Conservation (phyloP, 208 protist species). For the Angomonas ambiguus region DNA sequence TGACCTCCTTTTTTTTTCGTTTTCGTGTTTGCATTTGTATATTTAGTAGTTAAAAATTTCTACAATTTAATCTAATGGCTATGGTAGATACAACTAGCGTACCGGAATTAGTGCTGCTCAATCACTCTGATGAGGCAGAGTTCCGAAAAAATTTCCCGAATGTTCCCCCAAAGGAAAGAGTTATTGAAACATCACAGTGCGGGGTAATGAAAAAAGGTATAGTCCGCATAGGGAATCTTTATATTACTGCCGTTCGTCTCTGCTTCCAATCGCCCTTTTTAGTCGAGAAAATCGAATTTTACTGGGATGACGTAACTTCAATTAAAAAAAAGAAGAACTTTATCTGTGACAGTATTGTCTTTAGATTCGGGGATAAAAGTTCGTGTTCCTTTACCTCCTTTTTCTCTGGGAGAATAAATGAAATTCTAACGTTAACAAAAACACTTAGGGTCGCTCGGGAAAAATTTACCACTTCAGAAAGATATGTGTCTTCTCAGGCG, state of each 20-base stretch:
- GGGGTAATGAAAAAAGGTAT: slow-evolving; percentile 30
- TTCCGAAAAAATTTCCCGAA: slow-evolving; percentile 49
- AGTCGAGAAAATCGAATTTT: slow-evolving; percentile 28
- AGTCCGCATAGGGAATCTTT: slow-evolving; percentile 49
- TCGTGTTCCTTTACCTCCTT: slow-evolving; percentile 54
- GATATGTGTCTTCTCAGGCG: not conserved
- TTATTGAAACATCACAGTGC: slow-evolving; percentile 45
- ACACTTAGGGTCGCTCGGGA: slow-evolving; percentile 49
- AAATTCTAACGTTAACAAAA: slow-evolving; percentile 44
- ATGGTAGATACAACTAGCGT: not conserved
- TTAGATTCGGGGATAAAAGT: slow-evolving; percentile 17
- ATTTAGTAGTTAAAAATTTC: not conserved
- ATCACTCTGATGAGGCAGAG: slow-evolving; percentile 20
- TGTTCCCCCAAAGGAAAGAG: slow-evolving; percentile 36
- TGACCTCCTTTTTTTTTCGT: too few species aligned
- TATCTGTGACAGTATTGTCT: slow-evolving; percentile 38
- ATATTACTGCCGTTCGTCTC: slow-evolving; percentile 45
- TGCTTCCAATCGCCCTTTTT: slow-evolving; percentile 58
- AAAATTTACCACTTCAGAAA: slow-evolving; percentile 33
- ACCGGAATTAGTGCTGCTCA: slow-evolving; percentile 18
- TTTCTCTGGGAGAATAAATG: slow-evolving; percentile 24
- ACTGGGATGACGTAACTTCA: slow-evolving; percentile 34
- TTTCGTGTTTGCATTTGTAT: too few species aligned
- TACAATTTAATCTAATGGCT: not conserved
- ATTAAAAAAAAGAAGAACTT: slow-evolving; percentile 33